These are phyloP conservation scores for Yamadazyma akitaensis DNA, from an alignment of 805 yeast genomes.

Conservation along the genomic window DNA sequence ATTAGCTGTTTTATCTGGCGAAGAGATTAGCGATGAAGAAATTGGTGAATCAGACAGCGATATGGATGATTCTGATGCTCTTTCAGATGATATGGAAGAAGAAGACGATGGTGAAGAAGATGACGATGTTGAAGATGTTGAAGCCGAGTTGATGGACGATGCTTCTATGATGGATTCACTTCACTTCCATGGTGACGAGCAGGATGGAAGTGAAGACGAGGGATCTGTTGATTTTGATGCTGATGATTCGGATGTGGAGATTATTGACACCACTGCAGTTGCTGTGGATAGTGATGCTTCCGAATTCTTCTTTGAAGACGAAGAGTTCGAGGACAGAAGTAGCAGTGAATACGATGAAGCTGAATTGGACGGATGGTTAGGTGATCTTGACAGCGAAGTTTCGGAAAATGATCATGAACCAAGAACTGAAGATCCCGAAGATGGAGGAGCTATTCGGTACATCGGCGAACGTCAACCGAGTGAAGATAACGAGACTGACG, in stretches of 20 bases:
- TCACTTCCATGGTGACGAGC: constrained; percentile 30
- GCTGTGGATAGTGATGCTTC: constrained; percentile 8
- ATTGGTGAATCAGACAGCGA: constrained; percentile 14
- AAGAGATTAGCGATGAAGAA: constrained; percentile 42
- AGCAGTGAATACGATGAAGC: constrained; percentile 33
- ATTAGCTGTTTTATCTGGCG: constrained; percentile 35
- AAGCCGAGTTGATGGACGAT: constrained; percentile 16
- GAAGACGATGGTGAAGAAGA: constrained; percentile 40
- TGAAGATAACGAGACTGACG: neutral
- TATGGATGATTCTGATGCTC: constrained; percentile 10
- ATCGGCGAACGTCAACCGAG: neutral
- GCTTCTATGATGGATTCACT: constrained; percentile 21
- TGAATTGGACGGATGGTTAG: constrained; percentile 41
- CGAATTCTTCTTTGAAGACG: constrained; percentile 20
- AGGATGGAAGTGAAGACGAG: constrained; percentile 39
- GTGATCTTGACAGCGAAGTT: constrained; percentile 26
- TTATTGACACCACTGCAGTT: constrained; percentile 16
- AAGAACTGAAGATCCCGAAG: neutral
- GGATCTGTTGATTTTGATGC: neutral
- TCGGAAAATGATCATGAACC: neutral
- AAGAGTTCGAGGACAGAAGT: constrained; percentile 22
- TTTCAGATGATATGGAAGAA: constrained; percentile 15
- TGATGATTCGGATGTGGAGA: constrained; percentile 16
- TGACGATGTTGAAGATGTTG: constrained; percentile 37
- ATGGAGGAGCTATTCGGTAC: neutral